Evolutionary conservation across 805 yeast genomes (phyloP).

Genomic region (Candida takata): DNA sequence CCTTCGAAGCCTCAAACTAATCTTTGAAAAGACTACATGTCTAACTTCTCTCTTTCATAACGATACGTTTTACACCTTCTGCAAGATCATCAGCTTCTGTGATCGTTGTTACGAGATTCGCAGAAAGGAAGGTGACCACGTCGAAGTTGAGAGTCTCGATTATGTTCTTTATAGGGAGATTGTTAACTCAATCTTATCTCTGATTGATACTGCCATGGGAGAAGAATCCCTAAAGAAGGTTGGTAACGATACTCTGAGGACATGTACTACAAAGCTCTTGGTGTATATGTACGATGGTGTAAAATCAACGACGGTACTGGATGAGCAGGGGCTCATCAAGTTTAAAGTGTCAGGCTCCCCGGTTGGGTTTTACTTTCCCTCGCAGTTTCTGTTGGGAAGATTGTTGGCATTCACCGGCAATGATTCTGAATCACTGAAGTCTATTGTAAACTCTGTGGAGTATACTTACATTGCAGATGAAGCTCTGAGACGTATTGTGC

Average conservation of each 20-base stretch:
- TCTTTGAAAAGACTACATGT: conserved; percentile 25
- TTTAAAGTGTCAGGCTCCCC: conserved; percentile 42
- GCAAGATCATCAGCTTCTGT: conserved; percentile 36
- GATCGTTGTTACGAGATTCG: conserved; percentile 51
- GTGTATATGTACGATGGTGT: conserved; percentile 1
- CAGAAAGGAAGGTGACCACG: conserved; percentile 65
- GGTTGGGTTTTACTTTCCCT: conserved; percentile 53
- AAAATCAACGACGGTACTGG: conserved; percentile 14
- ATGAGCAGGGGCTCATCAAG: conserved; percentile 24
- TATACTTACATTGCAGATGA: conserved; percentile 46
- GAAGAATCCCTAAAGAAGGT: conserved; percentile 3
- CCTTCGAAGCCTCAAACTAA: conserved; percentile 12
- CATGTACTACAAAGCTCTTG: conserved; percentile 4
- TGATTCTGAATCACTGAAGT: conserved; percentile 1
- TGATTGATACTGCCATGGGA: conserved; percentile 31
- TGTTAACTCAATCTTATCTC: conserved; percentile 36
- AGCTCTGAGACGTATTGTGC: conserved; percentile 52
- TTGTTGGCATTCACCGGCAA: conserved; percentile 1
- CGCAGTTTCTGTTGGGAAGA: conserved; percentile 46
- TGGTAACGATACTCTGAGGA: not conserved
- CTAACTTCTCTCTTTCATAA: conserved; percentile 26
- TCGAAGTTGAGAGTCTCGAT: conserved; percentile 46
- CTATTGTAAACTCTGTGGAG: conserved; percentile 24
- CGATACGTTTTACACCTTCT: conserved; percentile 23
- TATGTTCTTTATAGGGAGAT: conserved; percentile 44